These are phyloP conservation scores for Aspergillus sclerotiicarbonarius DNA, from an alignment of 495 filamentous ascomycete genomes.

Conservation along the genomic window DNA sequence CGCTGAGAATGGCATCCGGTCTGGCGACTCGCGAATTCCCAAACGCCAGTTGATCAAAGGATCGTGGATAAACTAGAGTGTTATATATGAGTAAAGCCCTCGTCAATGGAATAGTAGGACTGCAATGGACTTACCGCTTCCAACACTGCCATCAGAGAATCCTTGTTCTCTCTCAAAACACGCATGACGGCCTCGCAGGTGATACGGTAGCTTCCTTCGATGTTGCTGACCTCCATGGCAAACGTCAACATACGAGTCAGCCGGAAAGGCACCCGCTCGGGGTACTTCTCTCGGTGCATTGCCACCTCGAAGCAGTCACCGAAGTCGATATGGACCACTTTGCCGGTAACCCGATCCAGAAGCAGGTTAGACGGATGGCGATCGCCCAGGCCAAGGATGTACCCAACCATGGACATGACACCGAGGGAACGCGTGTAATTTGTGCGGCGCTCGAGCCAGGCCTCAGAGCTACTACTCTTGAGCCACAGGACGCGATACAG, in stretches of 20 bases:
- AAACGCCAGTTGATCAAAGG: constrained; percentile 96
- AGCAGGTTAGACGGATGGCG: constrained; percentile 96
- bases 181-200: constrained; percentile 99
- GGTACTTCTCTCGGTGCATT: constrained; percentile 99
- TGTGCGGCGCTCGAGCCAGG: constrained; percentile 93
- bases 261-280: constrained; percentile 94
- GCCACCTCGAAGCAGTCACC: constrained; percentile 99
- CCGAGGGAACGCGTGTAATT: constrained; percentile 97
- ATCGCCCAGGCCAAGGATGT: constrained; percentile 95
- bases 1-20: constrained; percentile 73
- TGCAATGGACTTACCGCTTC: constrained; percentile 73
- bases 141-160: constrained; percentile 95
- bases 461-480: constrained; percentile 96
- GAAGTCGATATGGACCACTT: constrained; percentile 97
- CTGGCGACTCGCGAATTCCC: constrained; percentile 78
- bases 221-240: constrained; percentile 99
- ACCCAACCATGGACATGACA: constrained; percentile 99
- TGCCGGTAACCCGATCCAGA: constrained; percentile 91
- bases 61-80: constrained; percentile 86
- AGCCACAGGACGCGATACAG: constrained; percentile 97
- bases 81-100: constrained; percentile 1
- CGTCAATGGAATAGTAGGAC: neutral
- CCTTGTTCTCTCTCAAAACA: constrained; percentile 92
- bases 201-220: constrained; percentile 95
- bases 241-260: constrained; percentile 98